Percentiles rank a stretch among this genome's conserved stretches.
Evolutionary conservation across 345 rosid species (phyloP).

Genomic region (Linum lewisii): DNA sequence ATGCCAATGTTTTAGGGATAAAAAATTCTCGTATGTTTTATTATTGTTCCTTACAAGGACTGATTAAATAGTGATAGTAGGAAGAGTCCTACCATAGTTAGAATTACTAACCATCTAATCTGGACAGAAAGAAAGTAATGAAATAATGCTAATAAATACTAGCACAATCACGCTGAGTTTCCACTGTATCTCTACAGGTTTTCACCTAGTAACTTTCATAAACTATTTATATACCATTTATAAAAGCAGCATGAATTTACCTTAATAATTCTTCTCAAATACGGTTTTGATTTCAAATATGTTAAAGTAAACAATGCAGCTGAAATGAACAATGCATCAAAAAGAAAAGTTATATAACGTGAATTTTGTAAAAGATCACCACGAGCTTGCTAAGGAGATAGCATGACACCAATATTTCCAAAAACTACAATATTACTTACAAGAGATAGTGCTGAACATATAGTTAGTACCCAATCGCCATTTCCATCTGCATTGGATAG

Average conservation of each 20-base stretch:
- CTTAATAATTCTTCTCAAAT: not conserved
- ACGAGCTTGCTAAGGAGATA: not conserved
- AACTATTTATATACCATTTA: too few relatives aligned
- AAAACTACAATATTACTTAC: conserved; percentile 39
- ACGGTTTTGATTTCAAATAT: not conserved
- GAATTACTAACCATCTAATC: too few relatives aligned
- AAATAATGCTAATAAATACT: too few relatives aligned
- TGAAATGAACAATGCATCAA: not conserved
- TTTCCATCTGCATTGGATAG: conserved; percentile 89
- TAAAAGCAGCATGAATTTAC: not conserved
- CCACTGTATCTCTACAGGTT: too few relatives aligned
- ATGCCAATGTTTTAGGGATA: too few relatives aligned
- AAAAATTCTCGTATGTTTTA: too few relatives aligned
- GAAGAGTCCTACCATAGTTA: too few relatives aligned
- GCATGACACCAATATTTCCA: not conserved
- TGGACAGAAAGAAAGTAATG: too few relatives aligned
- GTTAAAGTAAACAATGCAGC: not conserved
- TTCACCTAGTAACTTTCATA: too few relatives aligned
- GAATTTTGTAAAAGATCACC: not conserved
- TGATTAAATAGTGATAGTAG: too few relatives aligned
- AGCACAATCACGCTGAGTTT: too few relatives aligned
- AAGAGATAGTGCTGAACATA: conserved; percentile 76
- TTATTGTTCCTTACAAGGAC: too few relatives aligned
- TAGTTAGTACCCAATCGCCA: conserved; percentile 94
- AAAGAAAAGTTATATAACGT: not conserved